Percentiles rank a stretch among this genome's conserved stretches.
These are phyloP conservation scores for Acacia confusa DNA, from an alignment of 306 rosid genomes.

Conservation along the genomic window DNA sequence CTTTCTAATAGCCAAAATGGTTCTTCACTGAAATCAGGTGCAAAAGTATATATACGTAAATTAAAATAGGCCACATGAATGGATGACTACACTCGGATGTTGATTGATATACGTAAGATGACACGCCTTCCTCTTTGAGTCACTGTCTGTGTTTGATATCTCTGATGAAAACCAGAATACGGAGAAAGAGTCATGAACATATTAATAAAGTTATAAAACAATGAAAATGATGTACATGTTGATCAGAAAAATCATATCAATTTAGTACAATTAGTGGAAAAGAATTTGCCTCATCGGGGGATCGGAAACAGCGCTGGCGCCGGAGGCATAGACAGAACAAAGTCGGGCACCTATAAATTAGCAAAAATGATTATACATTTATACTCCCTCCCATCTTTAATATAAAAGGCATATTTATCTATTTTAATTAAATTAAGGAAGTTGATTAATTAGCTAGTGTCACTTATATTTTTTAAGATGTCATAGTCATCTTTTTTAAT, in stretches of 20 bases:
- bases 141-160: not conserved
- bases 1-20: not conserved
- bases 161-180: not conserved
- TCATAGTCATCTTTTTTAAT: fast-evolving
- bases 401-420: too few relatives aligned
- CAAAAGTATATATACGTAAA: too few relatives aligned
- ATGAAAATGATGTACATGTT: not conserved
- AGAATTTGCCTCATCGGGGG: not conserved
- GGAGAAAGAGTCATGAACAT: not conserved
- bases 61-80: not conserved
- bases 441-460: too few relatives aligned
- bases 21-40: not conserved
- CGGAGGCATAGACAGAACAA: not conserved
- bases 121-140: not conserved
- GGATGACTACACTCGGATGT: not conserved
- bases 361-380: too few relatives aligned
- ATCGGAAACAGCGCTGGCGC: not conserved
- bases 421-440: too few relatives aligned
- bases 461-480: too few relatives aligned
- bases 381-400: too few relatives aligned
- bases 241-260: not conserved
- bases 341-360: not conserved
- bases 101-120: not conserved
- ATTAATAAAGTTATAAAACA: not conserved
- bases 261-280: not conserved